Base-by-base conservation (phyloP, 2,329 filamentous ascomycete genomes). In the Paraphaeosphaeria minitans region DNA sequence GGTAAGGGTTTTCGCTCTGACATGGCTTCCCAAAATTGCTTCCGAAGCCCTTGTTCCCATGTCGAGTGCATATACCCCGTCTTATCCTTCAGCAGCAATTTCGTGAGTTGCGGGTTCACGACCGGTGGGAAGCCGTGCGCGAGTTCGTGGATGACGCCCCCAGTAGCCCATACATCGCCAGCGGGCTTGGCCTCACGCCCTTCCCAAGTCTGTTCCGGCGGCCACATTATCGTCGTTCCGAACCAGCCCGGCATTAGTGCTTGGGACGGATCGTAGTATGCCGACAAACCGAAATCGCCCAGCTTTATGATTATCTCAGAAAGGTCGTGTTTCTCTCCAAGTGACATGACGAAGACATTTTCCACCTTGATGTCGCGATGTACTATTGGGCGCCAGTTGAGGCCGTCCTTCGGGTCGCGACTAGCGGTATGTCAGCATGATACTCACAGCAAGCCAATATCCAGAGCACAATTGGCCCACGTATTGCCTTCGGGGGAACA, bases 361-460 rank as follows among this genome's bases (percentile, higher is more conserved):
- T 97, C 93, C 0, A 92, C 91, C 76, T 97, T 97, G 78, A 98
- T 96, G 69, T 98, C 94, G 57, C 94, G 89, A 75, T 98, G 95
- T 10, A 97, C 92, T 73, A 98, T 94, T 75, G 96, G 93, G 72
- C 91, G 89, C 72, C 90, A 89, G 80, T 96, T 10, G 41, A 62
- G 46, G 27, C 27, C 43, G 22, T 57, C 54, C 1, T 21, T 24
- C 1, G 53, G 42, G 6, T 50, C 16, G 19, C 13, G 13, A 35
- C 46, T 49, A 47, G 29, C 29, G 29, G 29, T 31, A 31, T 31
- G 7, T 31, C 8, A 29, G 27, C 27, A 10, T 12, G 29, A 31
- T 31, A 12, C 8, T 31, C 4, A 31, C 4, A 31, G 9, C 29
- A 31, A 31, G 29, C 6, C 29, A 12, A 31, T 6, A 31, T 2